Base-by-base conservation (phyloP, 495 filamentous ascomycete genomes). In the Tuber indicum region DNA sequence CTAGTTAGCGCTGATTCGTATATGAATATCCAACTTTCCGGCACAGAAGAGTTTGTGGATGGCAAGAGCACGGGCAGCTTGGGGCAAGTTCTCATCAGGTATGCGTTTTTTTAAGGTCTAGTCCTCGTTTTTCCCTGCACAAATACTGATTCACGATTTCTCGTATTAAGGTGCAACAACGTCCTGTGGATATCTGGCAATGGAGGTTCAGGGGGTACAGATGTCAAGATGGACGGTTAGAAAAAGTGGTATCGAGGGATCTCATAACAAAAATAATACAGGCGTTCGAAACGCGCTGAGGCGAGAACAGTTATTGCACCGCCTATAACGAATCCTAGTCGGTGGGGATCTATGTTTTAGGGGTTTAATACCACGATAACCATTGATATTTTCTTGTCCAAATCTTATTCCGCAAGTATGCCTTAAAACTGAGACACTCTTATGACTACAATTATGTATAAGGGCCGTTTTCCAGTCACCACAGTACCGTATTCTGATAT, bases 1-100 rank as follows among this genome's bases (percentile, higher is more conserved):
- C 89, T 99, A 74, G 93, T 98, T 81, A 92, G 89, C 86, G 92
- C 97, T 80, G 96, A 99, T 87, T 94, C 92, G 82, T 99, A 98
- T 89, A 97, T 99, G 94, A 99, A 99, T 86, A 90, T 99, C 78
- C 92, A 98, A 85, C 89, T 99, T 73, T 89, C 89, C 81, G 90
- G 91, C 81, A 93, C 96, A 72, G 93, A 96, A 86, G 96, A 98
- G 83, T 97, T 89, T 86, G 91, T 97, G 79, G 91, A 96, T 85
- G 92, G 92, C 74, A 93, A 96, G 88, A 91, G 88, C 82, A 93
- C 92, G 45, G 94, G 93, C 71, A 87, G 87, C 77, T 85, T 99
- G 83, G 96, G 96, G 32, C 90, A 97, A 84, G 96, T 98, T 72
- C 84, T 99, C 80, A 98, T 99, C 80, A 88, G 96, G 93, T 97